Evolutionary conservation across 2,329 filamentous ascomycete species (phyloP).

Genomic region (Talaromyces sp.): DNA sequence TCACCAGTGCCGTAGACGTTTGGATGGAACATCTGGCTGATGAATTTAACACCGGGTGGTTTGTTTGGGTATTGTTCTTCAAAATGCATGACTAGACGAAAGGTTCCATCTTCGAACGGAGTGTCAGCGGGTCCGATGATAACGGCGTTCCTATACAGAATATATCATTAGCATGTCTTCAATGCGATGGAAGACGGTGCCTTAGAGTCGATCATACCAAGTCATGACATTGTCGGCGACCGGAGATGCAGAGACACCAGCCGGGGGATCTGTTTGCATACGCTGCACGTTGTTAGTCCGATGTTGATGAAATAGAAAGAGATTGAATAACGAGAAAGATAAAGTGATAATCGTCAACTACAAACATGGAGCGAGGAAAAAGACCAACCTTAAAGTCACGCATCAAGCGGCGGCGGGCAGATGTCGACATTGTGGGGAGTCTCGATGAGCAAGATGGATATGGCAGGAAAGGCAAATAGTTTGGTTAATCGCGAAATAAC

Average conservation of each 20-base stretch:
- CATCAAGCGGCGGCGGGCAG: constrained; percentile 93
- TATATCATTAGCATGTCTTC: constrained; percentile 23
- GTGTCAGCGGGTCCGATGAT: constrained; percentile 97
- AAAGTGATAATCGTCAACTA: neutral
- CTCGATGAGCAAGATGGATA: neutral
- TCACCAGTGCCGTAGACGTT: constrained; percentile 98
- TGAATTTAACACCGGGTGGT: constrained; percentile 95
- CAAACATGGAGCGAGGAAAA: neutral
- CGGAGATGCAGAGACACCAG: constrained; percentile 91
- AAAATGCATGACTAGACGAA: constrained; percentile 97
- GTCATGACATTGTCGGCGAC: constrained; percentile 57
- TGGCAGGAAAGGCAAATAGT: neutral
- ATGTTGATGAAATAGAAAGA: neutral
- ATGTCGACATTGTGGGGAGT: constrained; percentile 68
- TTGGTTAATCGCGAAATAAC: neutral
- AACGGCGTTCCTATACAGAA: constrained; percentile 75
- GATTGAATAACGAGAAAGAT: neutral
- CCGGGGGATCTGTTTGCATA: constrained; percentile 98
- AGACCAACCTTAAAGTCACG: constrained; percentile 89
- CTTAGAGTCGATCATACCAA: constrained; percentile 23
- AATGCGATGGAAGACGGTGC: neutral
- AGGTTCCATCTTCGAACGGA: constrained; percentile 96
- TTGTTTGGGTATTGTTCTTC: constrained; percentile 99
- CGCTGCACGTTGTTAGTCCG: constrained; percentile 53
- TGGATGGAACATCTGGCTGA: constrained; percentile 98